A percentile compares a stretch with the other conserved stretches of the same genome.
These are phyloP conservation scores for Kwoniella bestiolae DNA, from an alignment of 768 basidiomycete genomes.

Conservation along the genomic window DNA sequence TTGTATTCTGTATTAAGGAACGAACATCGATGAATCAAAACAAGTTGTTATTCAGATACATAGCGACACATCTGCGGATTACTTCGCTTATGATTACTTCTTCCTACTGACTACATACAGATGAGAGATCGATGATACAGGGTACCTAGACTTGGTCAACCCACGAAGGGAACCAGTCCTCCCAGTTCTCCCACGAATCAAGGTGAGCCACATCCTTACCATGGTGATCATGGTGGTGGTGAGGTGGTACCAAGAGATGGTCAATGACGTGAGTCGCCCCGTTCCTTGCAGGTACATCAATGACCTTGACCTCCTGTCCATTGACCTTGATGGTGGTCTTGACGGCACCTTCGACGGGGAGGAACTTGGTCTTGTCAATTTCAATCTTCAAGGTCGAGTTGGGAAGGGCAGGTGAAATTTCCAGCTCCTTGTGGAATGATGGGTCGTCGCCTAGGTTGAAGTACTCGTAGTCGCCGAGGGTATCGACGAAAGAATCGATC, in stretches of 20 bases:
- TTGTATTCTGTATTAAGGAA: too few species aligned
- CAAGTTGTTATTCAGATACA: too few species aligned
- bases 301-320: conserved; percentile 54
- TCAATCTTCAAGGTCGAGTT: conserved; percentile 59
- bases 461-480: conserved; percentile 19
- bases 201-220: conserved; percentile 37
- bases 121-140: neutral
- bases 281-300: conserved; percentile 65
- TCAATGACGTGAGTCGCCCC: conserved; percentile 64
- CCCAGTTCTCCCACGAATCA: conserved; percentile 54
- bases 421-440: conserved; percentile 51
- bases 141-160: conserved; percentile 11
- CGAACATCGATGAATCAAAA: too few species aligned
- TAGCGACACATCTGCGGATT: too few species aligned
- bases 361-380: conserved; percentile 61
- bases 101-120: neutral
- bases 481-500: conserved; percentile 27
- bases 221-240: conserved; percentile 53
- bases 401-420: conserved; percentile 44
- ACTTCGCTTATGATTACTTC: too few species aligned
- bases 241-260: conserved; percentile 53
- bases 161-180: conserved; percentile 47
- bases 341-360: conserved; percentile 54
- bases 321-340: conserved; percentile 56
- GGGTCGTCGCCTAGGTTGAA: conserved; percentile 45